phyloP scores from a whole-genome alignment of 83 land plant genomes.

The Picea abies region DNA sequence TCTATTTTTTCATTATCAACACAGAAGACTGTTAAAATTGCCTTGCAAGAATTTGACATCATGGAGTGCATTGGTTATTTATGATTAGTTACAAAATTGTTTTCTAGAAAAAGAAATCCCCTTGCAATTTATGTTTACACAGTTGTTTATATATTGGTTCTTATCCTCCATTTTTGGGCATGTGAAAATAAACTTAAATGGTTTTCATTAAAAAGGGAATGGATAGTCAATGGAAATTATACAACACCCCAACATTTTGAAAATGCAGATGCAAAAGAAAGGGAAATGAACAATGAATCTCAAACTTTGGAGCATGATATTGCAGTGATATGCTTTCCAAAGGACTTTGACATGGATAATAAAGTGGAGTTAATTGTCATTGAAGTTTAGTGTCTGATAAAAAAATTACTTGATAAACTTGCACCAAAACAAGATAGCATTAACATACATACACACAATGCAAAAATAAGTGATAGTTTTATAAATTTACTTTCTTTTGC shows the following conservation, averaged over 20 bases:
- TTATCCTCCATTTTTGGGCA: constrained; percentile 2
- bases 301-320: constrained; percentile 1
- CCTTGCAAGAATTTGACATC: not conserved
- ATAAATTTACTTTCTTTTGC: not conserved
- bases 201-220: not conserved
- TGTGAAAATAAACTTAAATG: not conserved
- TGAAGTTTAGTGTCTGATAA: not conserved
- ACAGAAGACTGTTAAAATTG: not conserved
- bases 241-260: not conserved
- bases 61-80: not conserved
- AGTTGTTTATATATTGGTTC: not conserved
- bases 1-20: not conserved
- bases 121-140: not conserved
- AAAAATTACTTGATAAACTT: not conserved
- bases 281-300: not conserved
- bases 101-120: not conserved
- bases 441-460: not conserved
- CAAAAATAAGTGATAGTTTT: not conserved
- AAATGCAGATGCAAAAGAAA: not conserved
- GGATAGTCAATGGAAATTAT: not conserved
- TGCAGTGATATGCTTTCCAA: not conserved
- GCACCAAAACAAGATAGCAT: not conserved
- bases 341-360: not conserved
- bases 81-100: not conserved
- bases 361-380: not conserved